Base-by-base conservation (phyloP, 2,329 filamentous ascomycete genomes). In the Parastagonospora avenae region DNA sequence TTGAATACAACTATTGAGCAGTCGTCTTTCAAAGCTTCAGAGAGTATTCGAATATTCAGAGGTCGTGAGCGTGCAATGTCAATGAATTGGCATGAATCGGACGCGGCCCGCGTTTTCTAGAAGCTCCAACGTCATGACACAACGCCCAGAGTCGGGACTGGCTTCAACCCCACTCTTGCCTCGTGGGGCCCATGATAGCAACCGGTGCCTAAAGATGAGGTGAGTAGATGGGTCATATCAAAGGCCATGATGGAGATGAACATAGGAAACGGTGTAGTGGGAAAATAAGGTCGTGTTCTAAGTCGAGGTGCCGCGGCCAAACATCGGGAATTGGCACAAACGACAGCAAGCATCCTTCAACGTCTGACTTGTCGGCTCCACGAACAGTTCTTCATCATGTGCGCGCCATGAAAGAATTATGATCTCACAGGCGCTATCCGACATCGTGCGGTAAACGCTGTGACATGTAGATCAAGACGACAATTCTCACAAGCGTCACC, bases 161-260 rank as follows among this genome's bases (percentile, higher is more conserved):
- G 46, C 48, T 38, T 43, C 33, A 43, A 61, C 58, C 58, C 58
- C 58, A 61, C 58, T 59, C 51, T 59, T 55, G 54, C 47, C 11
- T 12, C 3, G 14, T 10, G 3, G 36, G 33, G 40, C 39, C 48
- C 37, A 29, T n/a, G 27, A 39, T 28, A 19, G 43, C 29, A 46
- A 36, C 43, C 43, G 43, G 43, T 39, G 33, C 33, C 27, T 46
- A 32, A 33, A 27, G 7, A 27, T 30, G 30, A 11, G 14, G 16
- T 30, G 37, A 27, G 15, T 9, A 31, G 30, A 37, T n/a, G 15
- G 30, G 16, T n/a, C 38, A 37, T 15, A n/a, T 16, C 10, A 36
- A 35, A 15, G 24, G 33, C 32, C 24, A 42, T 48, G 15, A 33
- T 42, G 33, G 46, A 27, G 31, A 24, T 32, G 9, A 27, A 8